Conservation (phyloP, 225 moss, liverwort and hornwort genomes). For the Marchantia paleacea region DNA sequence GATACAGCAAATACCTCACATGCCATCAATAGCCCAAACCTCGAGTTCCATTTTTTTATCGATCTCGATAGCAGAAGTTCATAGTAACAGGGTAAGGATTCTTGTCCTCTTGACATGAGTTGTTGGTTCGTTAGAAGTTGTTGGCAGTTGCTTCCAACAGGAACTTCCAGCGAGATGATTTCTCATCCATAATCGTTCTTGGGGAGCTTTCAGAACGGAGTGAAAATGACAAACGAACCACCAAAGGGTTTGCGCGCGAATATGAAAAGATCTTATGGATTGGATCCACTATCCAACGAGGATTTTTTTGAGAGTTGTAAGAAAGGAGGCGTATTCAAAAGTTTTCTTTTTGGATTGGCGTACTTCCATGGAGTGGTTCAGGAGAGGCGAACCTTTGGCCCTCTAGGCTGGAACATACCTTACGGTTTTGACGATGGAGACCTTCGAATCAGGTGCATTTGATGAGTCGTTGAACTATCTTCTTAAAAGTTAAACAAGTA, state of each 20-base stretch:
- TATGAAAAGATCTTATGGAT: conserved; percentile 63
- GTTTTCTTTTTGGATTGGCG: conserved; percentile 73
- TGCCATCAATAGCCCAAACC: no score
- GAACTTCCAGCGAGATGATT: not conserved
- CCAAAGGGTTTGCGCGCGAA: conserved; percentile 88
- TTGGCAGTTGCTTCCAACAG: not conserved
- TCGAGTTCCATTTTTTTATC: no score
- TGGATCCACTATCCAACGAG: conserved; percentile 81
- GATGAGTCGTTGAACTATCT: not conserved
- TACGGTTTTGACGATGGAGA: conserved; percentile 98
- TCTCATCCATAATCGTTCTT: not conserved
- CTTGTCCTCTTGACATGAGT: not conserved
- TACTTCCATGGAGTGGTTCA: conserved; percentile 91
- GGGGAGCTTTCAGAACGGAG: conserved; percentile 60
- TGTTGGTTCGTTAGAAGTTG: not conserved
- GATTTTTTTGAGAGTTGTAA: conserved; percentile 88
- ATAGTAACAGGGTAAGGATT: no score
- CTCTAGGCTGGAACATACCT: conserved; percentile 93
- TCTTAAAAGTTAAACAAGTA: not conserved
- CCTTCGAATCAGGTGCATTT: conserved; percentile 64
- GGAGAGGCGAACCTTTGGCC: conserved; percentile 87
- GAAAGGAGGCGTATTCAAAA: conserved; percentile 64
- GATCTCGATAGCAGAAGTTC: no score
- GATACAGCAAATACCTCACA: no score
- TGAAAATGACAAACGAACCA: conserved; percentile 97